Base-by-base conservation (phyloP, 2,329 filamentous ascomycete species). In the Leptographium procerum region DNA sequence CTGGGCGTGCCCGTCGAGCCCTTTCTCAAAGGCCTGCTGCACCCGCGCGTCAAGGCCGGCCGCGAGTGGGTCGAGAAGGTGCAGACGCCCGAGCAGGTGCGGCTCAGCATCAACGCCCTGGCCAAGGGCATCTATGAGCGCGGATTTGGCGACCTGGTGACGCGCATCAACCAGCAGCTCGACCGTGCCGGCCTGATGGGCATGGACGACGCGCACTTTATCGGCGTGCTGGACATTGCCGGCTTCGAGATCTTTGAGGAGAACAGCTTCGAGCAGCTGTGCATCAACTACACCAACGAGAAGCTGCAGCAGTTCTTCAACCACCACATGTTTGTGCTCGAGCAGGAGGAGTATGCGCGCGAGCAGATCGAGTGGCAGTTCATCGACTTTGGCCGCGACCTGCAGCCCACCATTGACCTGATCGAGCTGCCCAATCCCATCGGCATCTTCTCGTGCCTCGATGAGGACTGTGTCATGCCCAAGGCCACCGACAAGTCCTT, bases 311-410 rank as follows among this genome's bases (percentile, higher is more conserved):
- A 99, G 65, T 99, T 99, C 72, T 99, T 99, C 81, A 99, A 99
- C 67, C 94, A 99, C 69, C 95, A 99, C 76, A 99, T 99, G 94
- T 99, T 99, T 68, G 94, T 99, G 11, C 78, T 99, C 9, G 94
- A 99, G 70, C 94, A 99, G 68, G 94, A 99, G 71, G 94, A 99
- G 70, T 99, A 99, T 70, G 91, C 94, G 10, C 80, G 92, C 53
- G 94, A 99, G 69, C 89, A 96, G 71, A 99, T 99, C 65, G 94
- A 99, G 73, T 99, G 94, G 94, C 91, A 97, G 68, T 99, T 99
- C 70, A 99, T 99, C 68, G 94, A 99, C 71, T 99, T 99, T 69
- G 94, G 94, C 22, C 91, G 91, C 61, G 94, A 99, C 68, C 78
- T 99, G 29, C 95, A 99, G 70, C 94, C 94, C 0, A 99, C 94